Percentiles rank a stretch among this genome's conserved stretches.
Evolutionary conservation across 192 early-diverging fungal genomes (phyloP).

Genomic region (Backusella parvicylindrica): DNA sequence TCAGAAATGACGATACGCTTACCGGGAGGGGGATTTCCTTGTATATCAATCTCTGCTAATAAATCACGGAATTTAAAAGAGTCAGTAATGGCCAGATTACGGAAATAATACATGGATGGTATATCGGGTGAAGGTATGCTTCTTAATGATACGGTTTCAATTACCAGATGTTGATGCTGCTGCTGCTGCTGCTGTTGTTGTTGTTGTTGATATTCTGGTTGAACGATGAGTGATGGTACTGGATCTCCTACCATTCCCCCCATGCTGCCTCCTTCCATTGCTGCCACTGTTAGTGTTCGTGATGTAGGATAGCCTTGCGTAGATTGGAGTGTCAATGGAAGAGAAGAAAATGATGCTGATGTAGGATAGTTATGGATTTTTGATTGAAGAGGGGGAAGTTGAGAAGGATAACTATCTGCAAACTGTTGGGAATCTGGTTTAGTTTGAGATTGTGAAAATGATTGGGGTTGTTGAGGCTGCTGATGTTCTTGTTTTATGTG

Average conservation of each 20-base stretch:
- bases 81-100: conserved; percentile 38
- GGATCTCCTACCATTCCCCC: background rate
- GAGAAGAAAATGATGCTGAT: background rate
- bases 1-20: conserved; percentile 30
- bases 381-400: conserved; percentile 26
- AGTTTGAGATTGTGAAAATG: background rate
- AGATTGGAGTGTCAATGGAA: conserved; percentile 1
- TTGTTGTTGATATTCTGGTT: conserved; percentile 11
- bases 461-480: background rate
- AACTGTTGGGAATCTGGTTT: background rate
- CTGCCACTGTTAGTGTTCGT: background rate
- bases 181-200: background rate
- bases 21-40: conserved; percentile 26
- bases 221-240: background rate
- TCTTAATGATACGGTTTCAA: conserved; percentile 35
- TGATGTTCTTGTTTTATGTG: background rate
- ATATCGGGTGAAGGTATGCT: conserved; percentile 15
- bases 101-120: conserved; percentile 24
- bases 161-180: background rate
- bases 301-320: conserved; percentile 1
- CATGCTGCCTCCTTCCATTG: background rate
- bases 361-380: background rate
- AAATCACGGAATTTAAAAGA: conserved; percentile 35
- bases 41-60: conserved; percentile 31
- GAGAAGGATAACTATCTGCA: conserved; percentile 11